Percentiles rank a stretch among this genome's conserved stretches.
Evolutionary conservation across 2,329 filamentous ascomycete species (phyloP).

Genomic region (Lecanicillium sp.): DNA sequence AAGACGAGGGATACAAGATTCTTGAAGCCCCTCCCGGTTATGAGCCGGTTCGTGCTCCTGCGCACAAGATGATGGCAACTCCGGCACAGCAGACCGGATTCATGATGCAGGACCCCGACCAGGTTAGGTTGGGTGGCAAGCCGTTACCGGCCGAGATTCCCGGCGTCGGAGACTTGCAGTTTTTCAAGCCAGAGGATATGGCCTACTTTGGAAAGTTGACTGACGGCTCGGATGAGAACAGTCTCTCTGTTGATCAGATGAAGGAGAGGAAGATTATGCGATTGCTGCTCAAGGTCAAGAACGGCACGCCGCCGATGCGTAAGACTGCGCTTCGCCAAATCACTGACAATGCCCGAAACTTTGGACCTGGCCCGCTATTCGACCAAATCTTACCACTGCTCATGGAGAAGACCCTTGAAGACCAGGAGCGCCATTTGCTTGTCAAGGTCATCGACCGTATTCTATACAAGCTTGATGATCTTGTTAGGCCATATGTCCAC

Average conservation of each 20-base stretch:
- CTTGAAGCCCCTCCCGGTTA: slow-evolving; percentile 88
- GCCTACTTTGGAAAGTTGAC: slow-evolving; percentile 97
- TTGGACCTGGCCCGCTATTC: slow-evolving; percentile 88
- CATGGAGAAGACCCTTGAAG: slow-evolving; percentile 97
- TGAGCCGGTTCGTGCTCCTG: slow-evolving; percentile 68
- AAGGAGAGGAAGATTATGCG: slow-evolving; percentile 99
- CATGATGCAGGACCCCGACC: slow-evolving; percentile 95
- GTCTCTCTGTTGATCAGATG: slow-evolving; percentile 85
- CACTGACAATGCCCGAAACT: slow-evolving; percentile 93
- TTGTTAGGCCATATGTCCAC: slow-evolving; percentile 93
- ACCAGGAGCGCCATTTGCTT: slow-evolving; percentile 93
- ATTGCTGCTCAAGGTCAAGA: slow-evolving; percentile 94
- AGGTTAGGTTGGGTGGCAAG: slow-evolving; percentile 72
- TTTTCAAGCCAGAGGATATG: slow-evolving; percentile 99
- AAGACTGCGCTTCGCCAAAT: slow-evolving; percentile 96
- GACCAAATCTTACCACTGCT: slow-evolving; percentile 94
- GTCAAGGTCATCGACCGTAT: slow-evolving; percentile 99
- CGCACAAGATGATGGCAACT: slow-evolving; percentile 68
- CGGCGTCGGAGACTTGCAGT: slow-evolving; percentile 90
- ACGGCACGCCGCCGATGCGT: slow-evolving; percentile 95
- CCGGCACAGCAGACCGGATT: slow-evolving; percentile 75
- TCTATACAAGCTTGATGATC: slow-evolving; percentile 94
- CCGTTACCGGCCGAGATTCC: slow-evolving; percentile 93
- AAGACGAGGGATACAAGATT: slow-evolving; percentile 86
- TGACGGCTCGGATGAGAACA: slow-evolving; percentile 86